These are phyloP conservation scores for Edaphochlamys debaryana DNA, from an alignment of 139 green algal genomes.

Conservation along the genomic window DNA sequence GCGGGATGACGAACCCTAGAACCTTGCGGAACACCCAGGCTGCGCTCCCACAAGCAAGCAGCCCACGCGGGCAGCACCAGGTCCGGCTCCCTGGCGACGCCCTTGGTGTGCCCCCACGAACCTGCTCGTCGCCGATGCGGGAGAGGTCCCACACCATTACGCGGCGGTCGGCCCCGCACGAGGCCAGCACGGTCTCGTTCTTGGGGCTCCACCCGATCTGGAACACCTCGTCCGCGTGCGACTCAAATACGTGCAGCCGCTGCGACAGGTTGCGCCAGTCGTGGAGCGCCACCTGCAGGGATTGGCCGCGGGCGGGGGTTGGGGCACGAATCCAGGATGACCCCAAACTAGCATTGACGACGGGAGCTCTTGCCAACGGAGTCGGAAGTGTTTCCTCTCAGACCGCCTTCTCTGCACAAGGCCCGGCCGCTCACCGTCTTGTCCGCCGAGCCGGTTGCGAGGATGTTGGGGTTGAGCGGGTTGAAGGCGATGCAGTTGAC, in stretches of 20 bases:
- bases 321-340: too few relatives aligned
- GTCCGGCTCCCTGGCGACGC: too few relatives aligned
- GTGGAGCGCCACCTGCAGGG: slow-evolving; percentile 83
- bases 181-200: slow-evolving; percentile 95
- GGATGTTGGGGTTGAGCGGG: slow-evolving; percentile 95
- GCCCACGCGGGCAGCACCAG: too few relatives aligned
- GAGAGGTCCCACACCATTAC: slow-evolving; percentile 99
- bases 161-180: slow-evolving; percentile 93
- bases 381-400: too few relatives aligned
- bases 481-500: slow-evolving; percentile 99
- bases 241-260: slow-evolving; percentile 93
- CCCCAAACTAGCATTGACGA: too few relatives aligned
- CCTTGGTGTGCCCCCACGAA: slow-evolving; percentile 42
- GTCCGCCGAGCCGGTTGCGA: slow-evolving; percentile 96
- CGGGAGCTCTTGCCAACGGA: too few relatives aligned
- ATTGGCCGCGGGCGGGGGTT: not conserved
- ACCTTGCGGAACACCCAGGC: too few relatives aligned
- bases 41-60: too few relatives aligned
- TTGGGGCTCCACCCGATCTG: slow-evolving; percentile 96
- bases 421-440: slow-evolving; percentile 93
- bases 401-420: too few relatives aligned
- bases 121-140: slow-evolving; percentile 95
- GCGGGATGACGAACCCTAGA: too few relatives aligned
- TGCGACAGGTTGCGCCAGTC: slow-evolving; percentile 93
- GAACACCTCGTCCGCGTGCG: slow-evolving; percentile 98